These are phyloP conservation scores for Mycena filopes DNA, from an alignment of 768 basidiomycete species.

Conservation along the genomic window DNA sequence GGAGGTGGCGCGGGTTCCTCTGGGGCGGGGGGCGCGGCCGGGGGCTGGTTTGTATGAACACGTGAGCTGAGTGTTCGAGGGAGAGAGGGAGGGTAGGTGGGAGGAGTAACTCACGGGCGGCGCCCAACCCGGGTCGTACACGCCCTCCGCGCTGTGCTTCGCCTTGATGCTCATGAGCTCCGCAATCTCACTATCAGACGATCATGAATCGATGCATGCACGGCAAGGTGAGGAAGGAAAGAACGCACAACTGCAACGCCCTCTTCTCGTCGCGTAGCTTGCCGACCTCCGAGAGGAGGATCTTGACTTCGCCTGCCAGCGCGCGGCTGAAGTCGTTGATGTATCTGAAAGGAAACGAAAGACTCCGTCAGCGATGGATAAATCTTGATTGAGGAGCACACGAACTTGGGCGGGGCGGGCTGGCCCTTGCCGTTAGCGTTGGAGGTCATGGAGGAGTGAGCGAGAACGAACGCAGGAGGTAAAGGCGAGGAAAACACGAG, in stretches of 20 bases:
- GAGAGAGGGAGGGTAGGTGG: neutral
- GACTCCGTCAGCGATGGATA: neutral
- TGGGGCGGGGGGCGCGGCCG: conserved; percentile 43
- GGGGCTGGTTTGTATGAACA: conserved; percentile 22
- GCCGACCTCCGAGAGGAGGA: conserved; percentile 68
- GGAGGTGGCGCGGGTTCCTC: conserved; percentile 40
- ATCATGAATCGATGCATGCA: neutral
- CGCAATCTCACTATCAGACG: conserved; percentile 61
- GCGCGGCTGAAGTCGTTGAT: conserved; percentile 73
- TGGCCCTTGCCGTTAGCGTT: neutral
- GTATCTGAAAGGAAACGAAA: conserved; percentile 49
- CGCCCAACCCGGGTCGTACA: conserved; percentile 65
- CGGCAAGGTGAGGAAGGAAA: neutral
- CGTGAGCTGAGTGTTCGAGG: neutral
- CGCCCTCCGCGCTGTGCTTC: conserved; percentile 69
- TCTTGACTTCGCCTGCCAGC: conserved; percentile 69
- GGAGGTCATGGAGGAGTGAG: neutral
- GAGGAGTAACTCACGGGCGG: conserved; percentile 47
- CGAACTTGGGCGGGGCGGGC: conserved; percentile 11
- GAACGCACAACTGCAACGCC: conserved; percentile 63
- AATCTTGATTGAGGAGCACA: neutral
- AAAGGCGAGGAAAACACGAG: conserved; percentile 2
- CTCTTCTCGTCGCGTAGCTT: conserved; percentile 69
- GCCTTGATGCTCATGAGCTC: conserved; percentile 69
- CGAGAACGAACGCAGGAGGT: neutral